Evolutionary conservation across 768 basidiomycete genomes (phyloP), one percentile per base, ranked within the genome.

Genomic region (Xerocomellus dryophilus): DNA sequence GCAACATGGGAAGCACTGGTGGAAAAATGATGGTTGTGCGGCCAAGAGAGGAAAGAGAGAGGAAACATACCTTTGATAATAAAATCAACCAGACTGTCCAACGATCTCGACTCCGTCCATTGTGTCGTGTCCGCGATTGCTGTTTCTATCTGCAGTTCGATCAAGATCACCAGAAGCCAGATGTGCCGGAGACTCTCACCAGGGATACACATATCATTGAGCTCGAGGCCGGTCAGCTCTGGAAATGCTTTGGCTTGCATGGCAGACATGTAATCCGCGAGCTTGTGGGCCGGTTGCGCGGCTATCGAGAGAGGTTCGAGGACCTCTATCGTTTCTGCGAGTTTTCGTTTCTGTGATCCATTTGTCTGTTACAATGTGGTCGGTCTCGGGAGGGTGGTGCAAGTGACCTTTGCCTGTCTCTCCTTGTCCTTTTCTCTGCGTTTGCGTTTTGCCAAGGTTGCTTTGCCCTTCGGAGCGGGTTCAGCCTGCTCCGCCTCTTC

Each of bases 171-270:
- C 59, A 53, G 43, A 59, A 23, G 21, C 36, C 40, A 32, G 20
- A 47, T 18, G 42, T 21, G 17, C 23, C 18, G 38, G n/a, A 57
- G 9, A 43, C 4, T 69, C 83, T 59, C 66, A 92, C 94, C 83
- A 64, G 87, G 88, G 69, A 97, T 86, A 47, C 75, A 76, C 42
- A 86, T 74, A 61, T 96, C 93, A 12, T 82, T 80, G 35, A 95
- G 77, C 73, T 98, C 95, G 54, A 98, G 76, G 12, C 74, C 73
- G 8, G 87, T 88, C 62, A 88, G 72, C 44, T 86, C 79, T 3
- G 84, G 75, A 62, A 86, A 88, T 4, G 82, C 78, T 62, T 84
- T 89, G 44, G 77, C 77, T 66, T 93, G 91, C 72, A 85, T 77
- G 23, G 78, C 66, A 9, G 80, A 73, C 18, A 95, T 64, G 65